These are phyloP conservation scores for Termitomyces heimii DNA, from an alignment of 768 basidiomycete species.

Conservation along the genomic window DNA sequence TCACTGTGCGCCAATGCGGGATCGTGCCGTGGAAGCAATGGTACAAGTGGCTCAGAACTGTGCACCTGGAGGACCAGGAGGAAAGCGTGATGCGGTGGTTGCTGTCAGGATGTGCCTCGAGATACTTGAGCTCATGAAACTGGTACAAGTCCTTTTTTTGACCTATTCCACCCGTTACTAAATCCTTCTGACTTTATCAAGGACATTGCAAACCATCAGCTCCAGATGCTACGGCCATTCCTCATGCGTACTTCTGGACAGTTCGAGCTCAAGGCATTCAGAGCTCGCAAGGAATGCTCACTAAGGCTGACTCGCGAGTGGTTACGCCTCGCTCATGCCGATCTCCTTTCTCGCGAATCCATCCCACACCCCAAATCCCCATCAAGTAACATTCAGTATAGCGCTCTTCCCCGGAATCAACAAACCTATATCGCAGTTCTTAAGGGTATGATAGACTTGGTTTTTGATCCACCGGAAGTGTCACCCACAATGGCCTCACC, in stretches of 20 bases:
- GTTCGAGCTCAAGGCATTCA: slow-evolving; percentile 77
- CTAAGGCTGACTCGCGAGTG: slow-evolving; percentile 58
- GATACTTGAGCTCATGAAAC: slow-evolving; percentile 91
- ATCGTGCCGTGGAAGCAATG: slow-evolving; percentile 79
- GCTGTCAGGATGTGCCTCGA: slow-evolving; percentile 84
- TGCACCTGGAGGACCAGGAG: slow-evolving; percentile 47
- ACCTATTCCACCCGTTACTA: slow-evolving; percentile 11
- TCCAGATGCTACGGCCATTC: slow-evolving; percentile 89
- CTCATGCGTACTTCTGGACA: slow-evolving; percentile 73
- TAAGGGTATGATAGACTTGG: slow-evolving; percentile 57
- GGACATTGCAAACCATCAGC: slow-evolving; percentile 97
- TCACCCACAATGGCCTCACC: slow-evolving; percentile 26
- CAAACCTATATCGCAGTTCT: slow-evolving; percentile 52
- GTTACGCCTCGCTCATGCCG: slow-evolving; percentile 48
- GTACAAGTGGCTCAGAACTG: slow-evolving; percentile 60
- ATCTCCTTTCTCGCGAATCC: slow-evolving; percentile 33
- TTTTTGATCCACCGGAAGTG: slow-evolving; percentile 47
- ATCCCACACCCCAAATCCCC: slow-evolving; percentile 41
- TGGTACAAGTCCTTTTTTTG: slow-evolving; percentile 44
- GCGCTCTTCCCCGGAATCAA: slow-evolving; percentile 41
- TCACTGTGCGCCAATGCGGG: slow-evolving; percentile 93
- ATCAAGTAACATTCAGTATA: slow-evolving; percentile 35
- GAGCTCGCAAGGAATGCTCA: slow-evolving; percentile 46
- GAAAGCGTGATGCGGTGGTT: slow-evolving; percentile 57
- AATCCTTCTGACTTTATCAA: slow-evolving; percentile 23